Percentiles rank a stretch among this genome's conserved stretches.
Conservation (phyloP, 2,329 filamentous ascomycete genomes). For the Aspergillus tubingensis region DNA sequence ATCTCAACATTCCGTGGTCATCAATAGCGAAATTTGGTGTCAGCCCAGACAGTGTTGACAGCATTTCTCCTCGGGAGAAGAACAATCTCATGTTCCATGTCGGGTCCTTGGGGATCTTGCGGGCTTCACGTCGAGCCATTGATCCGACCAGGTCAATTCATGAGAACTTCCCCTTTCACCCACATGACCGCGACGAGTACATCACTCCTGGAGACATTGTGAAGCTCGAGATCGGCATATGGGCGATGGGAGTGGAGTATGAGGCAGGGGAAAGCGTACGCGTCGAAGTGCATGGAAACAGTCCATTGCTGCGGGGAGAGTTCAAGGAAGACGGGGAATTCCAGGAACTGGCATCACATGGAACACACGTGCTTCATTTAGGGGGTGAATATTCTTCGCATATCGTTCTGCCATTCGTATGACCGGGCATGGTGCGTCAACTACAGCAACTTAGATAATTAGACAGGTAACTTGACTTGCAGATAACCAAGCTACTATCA, state of each 20-base stretch:
- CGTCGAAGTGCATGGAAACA: conserved; percentile 11
- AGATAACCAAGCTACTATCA: neutral
- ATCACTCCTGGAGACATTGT: conserved; percentile 4
- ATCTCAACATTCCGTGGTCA: conserved; percentile 15
- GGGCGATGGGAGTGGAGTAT: conserved; percentile 11
- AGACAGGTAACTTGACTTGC: too few species aligned
- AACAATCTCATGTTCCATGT: conserved; percentile 8
- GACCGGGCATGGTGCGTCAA: neutral
- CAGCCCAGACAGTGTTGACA: neutral
- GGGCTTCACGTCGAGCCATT: conserved; percentile 11
- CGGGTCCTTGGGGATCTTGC: conserved; percentile 6
- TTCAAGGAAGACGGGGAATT: conserved; percentile 10
- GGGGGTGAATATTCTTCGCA: neutral
- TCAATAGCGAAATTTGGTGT: neutral
- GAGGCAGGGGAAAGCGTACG: conserved; percentile 12
- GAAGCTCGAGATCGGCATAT: conserved; percentile 12
- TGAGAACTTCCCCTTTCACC: conserved; percentile 13
- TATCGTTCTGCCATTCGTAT: conserved; percentile 7
- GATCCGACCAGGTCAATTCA: conserved; percentile 4
- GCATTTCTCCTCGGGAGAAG: conserved; percentile 4
- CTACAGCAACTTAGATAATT: too few species aligned
- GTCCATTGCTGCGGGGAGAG: conserved; percentile 7
- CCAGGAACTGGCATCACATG: conserved; percentile 10
- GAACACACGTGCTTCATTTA: neutral
- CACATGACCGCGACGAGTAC: conserved; percentile 2